Evolutionary conservation across 768 basidiomycete species (phyloP).

Genomic region (Cystofilobasidium macerans): DNA sequence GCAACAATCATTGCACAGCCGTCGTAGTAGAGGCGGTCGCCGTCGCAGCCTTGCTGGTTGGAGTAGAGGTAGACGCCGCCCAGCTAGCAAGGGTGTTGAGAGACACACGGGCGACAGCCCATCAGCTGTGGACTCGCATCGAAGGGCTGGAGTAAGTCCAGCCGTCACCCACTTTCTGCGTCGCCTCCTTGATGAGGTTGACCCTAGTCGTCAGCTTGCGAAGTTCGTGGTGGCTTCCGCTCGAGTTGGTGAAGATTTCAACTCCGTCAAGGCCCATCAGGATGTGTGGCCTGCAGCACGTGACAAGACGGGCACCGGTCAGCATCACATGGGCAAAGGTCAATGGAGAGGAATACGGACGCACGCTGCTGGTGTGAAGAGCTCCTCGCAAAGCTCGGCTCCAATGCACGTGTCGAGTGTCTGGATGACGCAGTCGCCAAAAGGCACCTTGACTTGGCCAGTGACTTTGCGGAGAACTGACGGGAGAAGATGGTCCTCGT

Average conservation of each 20-base stretch:
- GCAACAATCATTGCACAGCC: conserved; percentile 92
- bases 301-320: not conserved
- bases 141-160: not conserved
- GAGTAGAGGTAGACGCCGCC: conserved; percentile 96
- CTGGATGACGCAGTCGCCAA: conserved; percentile 89
- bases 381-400: conserved; percentile 90
- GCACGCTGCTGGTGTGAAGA: conserved; percentile 92
- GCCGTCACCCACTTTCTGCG: conserved; percentile 49
- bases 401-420: conserved; percentile 93
- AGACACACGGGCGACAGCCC: not conserved
- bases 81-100: conserved; percentile 46
- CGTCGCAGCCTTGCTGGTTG: conserved; percentile 98
- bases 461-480: conserved; percentile 79
- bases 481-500: conserved; percentile 85
- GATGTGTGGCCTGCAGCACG: conserved; percentile 68
- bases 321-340: no score
- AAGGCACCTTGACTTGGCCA: conserved; percentile 86
- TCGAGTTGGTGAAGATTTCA: conserved; percentile 98
- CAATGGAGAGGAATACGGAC: conserved; percentile 19
- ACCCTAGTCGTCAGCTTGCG: conserved; percentile 86
- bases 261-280: conserved; percentile 97
- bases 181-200: conserved; percentile 93
- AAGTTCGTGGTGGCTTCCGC: conserved; percentile 94
- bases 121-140: no score
- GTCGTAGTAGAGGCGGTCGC: conserved; percentile 94